A percentile compares a stretch with the other conserved stretches of the same genome.
Evolutionary conservation across 192 early-diverging fungal genomes (phyloP).

Genomic region (Geranomyces michiganensis): DNA sequence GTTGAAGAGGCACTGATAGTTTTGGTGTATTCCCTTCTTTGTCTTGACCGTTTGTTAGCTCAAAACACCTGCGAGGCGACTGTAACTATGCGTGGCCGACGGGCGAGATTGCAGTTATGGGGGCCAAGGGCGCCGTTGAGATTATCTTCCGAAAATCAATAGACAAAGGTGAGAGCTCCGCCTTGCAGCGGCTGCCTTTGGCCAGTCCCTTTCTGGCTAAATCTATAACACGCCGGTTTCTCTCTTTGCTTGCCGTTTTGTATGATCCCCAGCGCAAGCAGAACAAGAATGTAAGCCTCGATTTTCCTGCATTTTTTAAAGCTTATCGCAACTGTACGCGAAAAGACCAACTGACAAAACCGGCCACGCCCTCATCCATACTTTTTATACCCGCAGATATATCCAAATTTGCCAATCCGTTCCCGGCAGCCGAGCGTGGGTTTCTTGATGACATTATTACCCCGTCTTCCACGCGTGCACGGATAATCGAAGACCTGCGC

Average conservation of each 20-base stretch:
- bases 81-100: constrained; percentile 92
- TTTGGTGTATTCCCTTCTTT: neutral
- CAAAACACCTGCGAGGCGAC: constrained; percentile 95
- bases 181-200: too few species aligned
- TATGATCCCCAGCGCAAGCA: constrained; percentile 55
- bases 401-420: constrained; percentile 89
- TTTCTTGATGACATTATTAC: constrained; percentile 58
- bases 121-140: constrained; percentile 94
- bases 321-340: too few species aligned
- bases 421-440: constrained; percentile 88
- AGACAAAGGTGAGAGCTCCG: too few species aligned
- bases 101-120: constrained; percentile 99
- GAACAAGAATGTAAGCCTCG: constrained; percentile 72
- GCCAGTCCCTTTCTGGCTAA: too few species aligned
- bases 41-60: constrained; percentile 39
- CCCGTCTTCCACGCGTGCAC: constrained; percentile 71
- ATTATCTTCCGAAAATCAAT: constrained; percentile 81
- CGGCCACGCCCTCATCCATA: neutral
- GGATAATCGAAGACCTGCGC: constrained; percentile 87
- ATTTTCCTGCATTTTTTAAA: neutral
- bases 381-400: constrained; percentile 50
- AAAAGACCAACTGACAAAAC: neutral
- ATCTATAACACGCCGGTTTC: too few species aligned
- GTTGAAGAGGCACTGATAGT: too few species aligned
- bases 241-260: too few species aligned